Base-by-base conservation (phyloP, 2,329 filamentous ascomycete species). In the Teratosphaeria viscida region DNA sequence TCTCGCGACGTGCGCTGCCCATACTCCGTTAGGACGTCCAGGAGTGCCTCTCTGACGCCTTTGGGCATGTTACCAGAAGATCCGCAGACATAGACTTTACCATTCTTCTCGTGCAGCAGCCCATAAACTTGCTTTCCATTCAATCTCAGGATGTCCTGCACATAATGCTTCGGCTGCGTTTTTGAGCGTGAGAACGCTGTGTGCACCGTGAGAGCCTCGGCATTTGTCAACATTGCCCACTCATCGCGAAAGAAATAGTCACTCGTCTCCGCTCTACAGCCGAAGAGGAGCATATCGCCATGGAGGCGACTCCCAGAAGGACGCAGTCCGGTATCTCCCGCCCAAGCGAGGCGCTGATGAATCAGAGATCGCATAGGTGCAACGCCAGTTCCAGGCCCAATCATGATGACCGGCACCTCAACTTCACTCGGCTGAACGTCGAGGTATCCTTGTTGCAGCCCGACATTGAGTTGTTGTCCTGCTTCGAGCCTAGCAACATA, bases 161-260 rank as follows among this genome's bases (percentile, higher is more conserved):
- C 86, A 64, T 90, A 90, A 7, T 85, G 71, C 69, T 86, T 88
- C 57, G 81, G 75, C 37, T 72, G 70, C 67, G 76, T 56, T n/a
- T 87, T 84, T 64, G 91, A 88, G 47, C 88, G 75, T 2, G 87
- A 90, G 69, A 90, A 90, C 0, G 87, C 88, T 0, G 84, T 81
- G 57, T 81, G 75, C 2, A 88, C 79, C 6, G 78, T 74, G 5
- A 89, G 72, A 1, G 76, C 73, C 1, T 79, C 72, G 1, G 72
- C 60, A 1, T 70, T 63, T 6, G 72, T 64, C 1, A 85, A 64
- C 0, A 68, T 49, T 1, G 76, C 68, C 91, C 91, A 96, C 63
- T 97, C 92, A 0, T 85, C 73, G 5, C 78, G 73, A 71, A 94
- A 99, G 75, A 91, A 92, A 74, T 84, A 96, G 71, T 99, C 94